Percentiles rank a stretch among this genome's conserved stretches.
phyloP scores from a whole-genome alignment of 1,284 basidiomycete species.

The Polyporus tsugae region DNA sequence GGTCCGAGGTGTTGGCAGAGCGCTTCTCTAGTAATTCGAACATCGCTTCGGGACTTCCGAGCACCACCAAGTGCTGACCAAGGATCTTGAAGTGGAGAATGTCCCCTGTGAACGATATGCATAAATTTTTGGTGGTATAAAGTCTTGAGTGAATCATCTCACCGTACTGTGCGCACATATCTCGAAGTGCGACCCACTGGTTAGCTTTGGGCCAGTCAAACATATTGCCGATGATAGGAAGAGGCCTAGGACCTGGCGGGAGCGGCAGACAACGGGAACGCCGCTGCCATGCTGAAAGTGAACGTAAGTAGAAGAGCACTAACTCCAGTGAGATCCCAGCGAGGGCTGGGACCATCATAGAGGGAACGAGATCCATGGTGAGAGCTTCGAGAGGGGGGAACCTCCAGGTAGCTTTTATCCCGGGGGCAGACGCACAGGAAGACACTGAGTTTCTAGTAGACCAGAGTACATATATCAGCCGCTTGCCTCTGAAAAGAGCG shows the following conservation, averaged over 20 bases:
- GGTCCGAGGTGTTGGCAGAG: conserved; percentile 13
- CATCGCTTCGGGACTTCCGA: conserved; percentile 5
- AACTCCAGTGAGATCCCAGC: not conserved
- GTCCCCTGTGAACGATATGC: not conserved
- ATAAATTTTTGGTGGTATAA: not conserved
- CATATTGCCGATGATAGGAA: conserved; percentile 16
- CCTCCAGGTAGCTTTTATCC: not conserved
- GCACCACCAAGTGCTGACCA: conserved; percentile 7
- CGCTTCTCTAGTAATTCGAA: conserved; percentile 8
- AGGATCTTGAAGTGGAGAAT: not conserved
- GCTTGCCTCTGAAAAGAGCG: no score
- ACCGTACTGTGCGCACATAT: conserved; percentile 16
- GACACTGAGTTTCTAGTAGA: not conserved
- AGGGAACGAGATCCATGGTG: not conserved
- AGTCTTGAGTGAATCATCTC: not conserved
- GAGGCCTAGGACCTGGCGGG: conserved; percentile 14
- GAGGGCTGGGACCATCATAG: not conserved
- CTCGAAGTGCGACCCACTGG: conserved; percentile 1
- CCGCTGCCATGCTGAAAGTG: not conserved
- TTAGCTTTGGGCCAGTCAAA: conserved; percentile 6
- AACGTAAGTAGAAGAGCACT: not conserved
- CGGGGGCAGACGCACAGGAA: not conserved
- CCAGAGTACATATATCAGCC: no score
- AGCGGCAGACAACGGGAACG: conserved; percentile 7
- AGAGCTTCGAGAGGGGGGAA: no score